Base-by-base conservation (phyloP, 306 rosid species). In the Dalbergia cultrata region DNA sequence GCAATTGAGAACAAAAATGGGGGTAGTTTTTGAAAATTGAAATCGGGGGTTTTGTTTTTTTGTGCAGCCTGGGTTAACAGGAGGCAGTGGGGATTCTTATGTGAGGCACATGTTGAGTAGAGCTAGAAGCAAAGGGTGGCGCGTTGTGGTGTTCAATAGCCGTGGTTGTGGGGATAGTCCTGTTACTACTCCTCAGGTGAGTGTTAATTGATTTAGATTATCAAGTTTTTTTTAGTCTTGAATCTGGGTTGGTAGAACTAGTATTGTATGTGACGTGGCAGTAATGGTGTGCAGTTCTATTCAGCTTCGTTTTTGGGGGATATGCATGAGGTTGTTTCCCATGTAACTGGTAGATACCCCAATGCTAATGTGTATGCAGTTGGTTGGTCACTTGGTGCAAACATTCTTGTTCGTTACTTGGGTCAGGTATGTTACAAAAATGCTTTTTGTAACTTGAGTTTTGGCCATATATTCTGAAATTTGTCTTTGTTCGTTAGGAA, bases 371-470 rank as follows among this genome's bases (percentile, higher is more conserved):
- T 95, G 16, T 93, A 95, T 80, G 98, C 91, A 0, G 93, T 65
- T 79, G 99, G 99, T 18, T 95, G 99, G 99, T 95, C 99, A 67
- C 94, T 95, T 54, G 99, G 99, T 4, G 99, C 96, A 44, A 95
- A 95, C 85, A 90, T 95, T 87, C 99, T 95, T 17, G 97, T 95
- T 77, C 95, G 87, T 61, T 95, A 95, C 75, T 77, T 95, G 89
- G 99, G 94, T 39, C 90, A 88, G 97, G 98, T 54, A 18, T 11
- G 26, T 54, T n/a, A 54, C 9, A 54, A 54, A 1, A 18, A n/a
- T 54, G 18, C 58, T 54, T 16, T 52, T 52, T 13, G 17, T 5
- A 52, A 16, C 19, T n/a, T 13, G 58, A 9, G 4, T 47, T 11
- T 59, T 8, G 67, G 13, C 82, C 50, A 1, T 34, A 8, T 6